Base-by-base conservation (phyloP, 2,329 filamentous ascomycete species). In the Pleomassaria siparia region DNA sequence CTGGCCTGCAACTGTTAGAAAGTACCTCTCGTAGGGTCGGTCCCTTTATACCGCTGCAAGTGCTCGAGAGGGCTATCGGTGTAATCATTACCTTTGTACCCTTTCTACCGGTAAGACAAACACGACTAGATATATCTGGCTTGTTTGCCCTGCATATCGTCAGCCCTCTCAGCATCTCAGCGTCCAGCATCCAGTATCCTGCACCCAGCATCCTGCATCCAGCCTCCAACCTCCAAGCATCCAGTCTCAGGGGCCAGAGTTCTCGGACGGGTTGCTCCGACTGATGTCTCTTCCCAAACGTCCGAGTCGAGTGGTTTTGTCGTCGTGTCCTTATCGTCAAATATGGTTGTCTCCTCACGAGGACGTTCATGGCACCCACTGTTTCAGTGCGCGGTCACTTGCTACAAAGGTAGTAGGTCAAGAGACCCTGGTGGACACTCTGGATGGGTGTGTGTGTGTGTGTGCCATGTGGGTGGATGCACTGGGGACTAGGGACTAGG, bases 111-210 rank as follows among this genome's bases (percentile, higher is more conserved):
- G n/a, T n/a, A n/a, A n/a, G n/a, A n/a, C n/a, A n/a, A n/a, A n/a
- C 16, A 40, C 29, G 32, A 36, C 21, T 22, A 37, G 25, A 37
- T 11, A 24, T 47, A 50, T 51, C 45, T 42, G 55, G 36, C 18
- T 40, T 36, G 43, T 49, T 47, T 56, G 50, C 62, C 63, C 62
- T 67, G 62, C 63, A 67, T 67, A 25, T 33, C 40, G 32, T 36
- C 40, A 43, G 41, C 46, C n/a, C n/a, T n/a, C n/a, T n/a, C n/a
- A n/a, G 35, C 35, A 41, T n/a, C n/a, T n/a, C n/a, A n/a, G n/a
- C n/a, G n/a, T n/a, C n/a, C n/a, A n/a, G n/a, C n/a, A n/a, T n/a
- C n/a, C n/a, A n/a, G n/a, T n/a, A n/a, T n/a, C n/a, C n/a, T n/a
- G n/a, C n/a, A n/a, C n/a, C n/a, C n/a, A n/a, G n/a, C n/a, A n/a